Evolutionary conservation across 1,284 basidiomycete species (phyloP), one percentile per base, ranked within the genome.

Genomic region (Pholiota adiposa): DNA sequence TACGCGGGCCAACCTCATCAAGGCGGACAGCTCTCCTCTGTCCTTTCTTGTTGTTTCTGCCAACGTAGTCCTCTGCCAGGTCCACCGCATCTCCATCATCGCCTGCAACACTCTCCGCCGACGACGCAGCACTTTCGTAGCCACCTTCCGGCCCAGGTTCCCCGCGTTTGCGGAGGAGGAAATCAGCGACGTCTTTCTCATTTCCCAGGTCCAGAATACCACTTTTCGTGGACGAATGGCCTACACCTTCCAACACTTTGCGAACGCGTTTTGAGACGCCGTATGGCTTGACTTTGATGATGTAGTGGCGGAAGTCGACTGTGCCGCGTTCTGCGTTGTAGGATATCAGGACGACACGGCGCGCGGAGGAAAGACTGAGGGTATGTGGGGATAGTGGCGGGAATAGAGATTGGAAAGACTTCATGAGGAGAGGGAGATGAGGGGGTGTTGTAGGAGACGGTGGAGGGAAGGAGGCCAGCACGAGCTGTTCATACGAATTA

Each of bases 161-260:
- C 8, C 90, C 88, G 43, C 79, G 77, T 64, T 84, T 85, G 29
- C 94, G 80, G 34, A 99, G 81, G 60, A 99, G 78, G 74, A 98
- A 99, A 74, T 99, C 97, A 2, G 96, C 94, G 50, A 99, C 92
- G 73, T 99, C 97, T 70, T 92, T 89, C 67, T 96, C 94, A 65
- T 88, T 90, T 2, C 92, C 88, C 12, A 99, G 85, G 73, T 99
- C 88, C 25, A 96, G 81, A 21, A 93, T 73, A 0, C 80, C 76
- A 7, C 77, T 73, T 57, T 75, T 75, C 46, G 79, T 73, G 55
- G 82, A 77, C 0, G 77, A 71, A 31, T 66, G 58, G 11, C 65
- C 58, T 21, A 78, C 78, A 55, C 90, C 90, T 70, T 94, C 93
- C 54, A 99, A 83, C 29, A 98, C 83, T 63, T 90, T 90, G 9